Evolutionary conservation across 1,284 basidiomycete species (phyloP), one percentile per base, ranked within the genome.

Genomic region (Boletus sp.): DNA sequence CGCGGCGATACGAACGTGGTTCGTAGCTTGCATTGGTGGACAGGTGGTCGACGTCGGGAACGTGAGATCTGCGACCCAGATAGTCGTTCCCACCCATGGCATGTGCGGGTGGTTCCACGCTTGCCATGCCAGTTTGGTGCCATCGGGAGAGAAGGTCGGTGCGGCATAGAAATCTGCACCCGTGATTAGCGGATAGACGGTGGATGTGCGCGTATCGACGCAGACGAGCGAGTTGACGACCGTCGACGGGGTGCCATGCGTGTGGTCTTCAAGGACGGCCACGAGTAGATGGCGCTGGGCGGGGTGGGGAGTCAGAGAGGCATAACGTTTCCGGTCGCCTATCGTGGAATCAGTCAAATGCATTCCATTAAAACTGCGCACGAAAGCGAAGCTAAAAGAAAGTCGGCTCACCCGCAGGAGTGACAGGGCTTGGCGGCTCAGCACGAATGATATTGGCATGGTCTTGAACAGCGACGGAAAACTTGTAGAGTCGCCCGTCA

Each of bases 111-210:
- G 45, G 19, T 41, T 34, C 45, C 38, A 46, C 16, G 23, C 14
- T 19, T 46, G 45, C 45, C 45, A 41, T 14, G 38, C 32, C 14
- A 46, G 30, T 20, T 41, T 41, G 14, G 38, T 46, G 3, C 45
- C 38, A 16, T 46, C 38, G 3, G 45, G 38, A 16, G 45, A 46
- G 30, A 46, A 27, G 14, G 37, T 27, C 1, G 45, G 45, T 16
- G 30, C 45, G 3, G 45, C 45, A n/a, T 46, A 46, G 26, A 46
- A 46, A 41, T 46, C 32, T 8, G 45, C 38, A 20, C 37, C 38
- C 4, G 23, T 13, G 23, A 46, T n/a, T 14, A 46, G 13, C 7
- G 45, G 30, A 8, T 34, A 22, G 30, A 46, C 37, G 7, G 23
- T 8, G 12, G 17, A n/a, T 1, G 30, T 34, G 17, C 8, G 23